These are phyloP conservation scores for Lactarius hengduanensis DNA, from an alignment of 768 basidiomycete species.

Conservation along the genomic window DNA sequence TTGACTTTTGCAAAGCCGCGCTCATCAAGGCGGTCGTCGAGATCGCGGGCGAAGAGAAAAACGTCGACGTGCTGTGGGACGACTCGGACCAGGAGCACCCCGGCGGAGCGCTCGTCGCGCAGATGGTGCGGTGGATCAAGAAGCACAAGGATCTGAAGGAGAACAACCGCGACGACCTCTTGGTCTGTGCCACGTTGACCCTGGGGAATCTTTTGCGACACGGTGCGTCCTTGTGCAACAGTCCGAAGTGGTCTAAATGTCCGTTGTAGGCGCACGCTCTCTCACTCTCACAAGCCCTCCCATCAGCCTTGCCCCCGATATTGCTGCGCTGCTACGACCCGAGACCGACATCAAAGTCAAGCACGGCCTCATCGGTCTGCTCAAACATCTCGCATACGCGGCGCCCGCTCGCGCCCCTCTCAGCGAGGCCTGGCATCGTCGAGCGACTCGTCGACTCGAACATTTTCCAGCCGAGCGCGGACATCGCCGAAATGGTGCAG, in stretches of 20 bases:
- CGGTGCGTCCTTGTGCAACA: conserved; percentile 45
- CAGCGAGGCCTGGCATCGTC: conserved; percentile 60
- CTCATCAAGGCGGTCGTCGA: conserved; percentile 85
- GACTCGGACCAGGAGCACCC: conserved; percentile 52
- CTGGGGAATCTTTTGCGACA: conserved; percentile 78
- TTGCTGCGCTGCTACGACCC: conserved; percentile 62
- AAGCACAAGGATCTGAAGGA: conserved; percentile 44
- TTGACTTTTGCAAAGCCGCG: conserved; percentile 82
- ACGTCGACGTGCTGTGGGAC: conserved; percentile 77
- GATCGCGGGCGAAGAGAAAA: conserved; percentile 77
- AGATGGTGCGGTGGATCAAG: conserved; percentile 76
- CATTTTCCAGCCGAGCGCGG: conserved; percentile 69
- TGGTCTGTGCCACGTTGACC: conserved; percentile 78
- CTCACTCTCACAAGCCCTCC: conserved; percentile 49
- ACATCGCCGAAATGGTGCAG: conserved; percentile 86
- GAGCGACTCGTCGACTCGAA: conserved; percentile 58
- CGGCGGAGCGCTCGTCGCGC: conserved; percentile 69
- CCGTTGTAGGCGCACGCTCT: conserved; percentile 53
- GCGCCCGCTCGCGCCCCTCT: conserved; percentile 57
- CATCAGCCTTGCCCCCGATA: conserved; percentile 59
- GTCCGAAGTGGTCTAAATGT: conserved; percentile 1
- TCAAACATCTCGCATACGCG: conserved; percentile 80
- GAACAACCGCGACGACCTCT: conserved; percentile 64
- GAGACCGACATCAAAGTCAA: conserved; percentile 76
- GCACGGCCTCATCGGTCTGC: conserved; percentile 82